A percentile compares a stretch with the other conserved stretches of the same genome.
These are phyloP conservation scores for Dioscorea cayenensis DNA, from an alignment of 116 monocot genomes.

Conservation along the genomic window DNA sequence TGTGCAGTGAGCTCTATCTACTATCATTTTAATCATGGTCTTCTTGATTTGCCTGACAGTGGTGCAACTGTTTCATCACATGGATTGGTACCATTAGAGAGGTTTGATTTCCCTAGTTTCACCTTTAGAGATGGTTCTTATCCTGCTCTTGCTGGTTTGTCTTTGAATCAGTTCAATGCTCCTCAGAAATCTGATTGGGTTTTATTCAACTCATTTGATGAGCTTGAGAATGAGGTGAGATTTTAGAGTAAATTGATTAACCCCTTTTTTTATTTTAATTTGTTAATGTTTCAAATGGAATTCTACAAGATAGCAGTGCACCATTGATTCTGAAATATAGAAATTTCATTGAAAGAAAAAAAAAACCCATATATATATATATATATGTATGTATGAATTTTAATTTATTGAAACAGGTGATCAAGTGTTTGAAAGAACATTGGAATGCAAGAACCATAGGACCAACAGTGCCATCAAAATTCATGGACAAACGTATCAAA, in stretches of 20 bases:
- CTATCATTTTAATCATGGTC: slow-evolving; percentile 15
- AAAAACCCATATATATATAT: too few species aligned
- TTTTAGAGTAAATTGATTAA: too few species aligned
- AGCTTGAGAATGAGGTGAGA: slow-evolving; percentile 40
- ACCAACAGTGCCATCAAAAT: slow-evolving; percentile 17
- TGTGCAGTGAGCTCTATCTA: slow-evolving; percentile 36
- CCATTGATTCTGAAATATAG: too few species aligned
- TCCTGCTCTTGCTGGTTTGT: slow-evolving; percentile 12
- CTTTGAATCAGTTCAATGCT: slow-evolving; percentile 30
- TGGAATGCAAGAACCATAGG: slow-evolving; percentile 8
- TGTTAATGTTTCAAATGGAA: neutral
- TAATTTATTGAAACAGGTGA: slow-evolving; percentile 3
- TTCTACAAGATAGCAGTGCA: too few species aligned
- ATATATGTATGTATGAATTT: too few species aligned
- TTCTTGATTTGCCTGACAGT: slow-evolving; percentile 16
- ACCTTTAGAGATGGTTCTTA: slow-evolving; percentile 18
- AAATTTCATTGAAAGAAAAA: too few species aligned
- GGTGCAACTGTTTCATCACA: neutral
- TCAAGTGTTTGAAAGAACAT: slow-evolving; percentile 3
- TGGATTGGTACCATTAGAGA: slow-evolving; percentile 19
- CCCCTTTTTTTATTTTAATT: neutral
- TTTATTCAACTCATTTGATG: slow-evolving; percentile 53
- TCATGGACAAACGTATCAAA: neutral
- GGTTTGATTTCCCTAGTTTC: slow-evolving; percentile 47
- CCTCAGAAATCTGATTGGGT: slow-evolving; percentile 29